A percentile compares a stretch with the other conserved stretches of the same genome.
These are phyloP conservation scores for Picea glauca DNA, from an alignment of 75 land plant species.

Conservation along the genomic window DNA sequence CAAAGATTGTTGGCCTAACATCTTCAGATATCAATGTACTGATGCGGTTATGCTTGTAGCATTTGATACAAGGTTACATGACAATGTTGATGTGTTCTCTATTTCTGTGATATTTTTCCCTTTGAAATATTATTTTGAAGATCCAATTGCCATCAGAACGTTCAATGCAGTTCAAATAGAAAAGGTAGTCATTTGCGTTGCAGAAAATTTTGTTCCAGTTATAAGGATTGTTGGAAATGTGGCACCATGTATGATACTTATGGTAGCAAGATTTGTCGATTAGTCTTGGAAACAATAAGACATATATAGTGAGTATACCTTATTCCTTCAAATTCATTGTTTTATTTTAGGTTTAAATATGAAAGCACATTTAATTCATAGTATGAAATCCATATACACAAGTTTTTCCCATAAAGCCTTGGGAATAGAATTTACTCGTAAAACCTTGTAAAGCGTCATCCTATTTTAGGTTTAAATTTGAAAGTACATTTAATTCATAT, in stretches of 20 bases:
- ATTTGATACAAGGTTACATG: constrained; percentile 54
- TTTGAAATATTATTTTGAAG: constrained; percentile 1
- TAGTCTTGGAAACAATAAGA: no score
- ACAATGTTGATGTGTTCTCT: constrained; percentile 61
- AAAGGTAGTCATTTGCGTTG: constrained; percentile 28
- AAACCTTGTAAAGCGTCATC: no score
- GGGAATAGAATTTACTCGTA: no score
- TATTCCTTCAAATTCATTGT: no score
- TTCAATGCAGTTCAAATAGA: constrained; percentile 32
- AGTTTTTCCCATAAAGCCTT: no score
- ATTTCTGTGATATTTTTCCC: constrained; percentile 22
- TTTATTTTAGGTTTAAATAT: no score
- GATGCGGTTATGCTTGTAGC: constrained; percentile 62
- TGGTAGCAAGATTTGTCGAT: constrained; percentile 60
- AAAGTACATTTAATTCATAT: no score
- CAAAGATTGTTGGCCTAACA: constrained; percentile 62
- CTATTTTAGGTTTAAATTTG: no score
- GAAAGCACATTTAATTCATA: no score
- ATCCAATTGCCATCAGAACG: constrained; percentile 27
- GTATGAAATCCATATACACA: no score
- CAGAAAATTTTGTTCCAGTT: constrained; percentile 40
- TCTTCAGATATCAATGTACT: constrained; percentile 20
- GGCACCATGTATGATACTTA: constrained; percentile 48
- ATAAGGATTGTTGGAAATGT: constrained; percentile 21
- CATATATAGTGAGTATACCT: no score